A percentile compares a stretch with the other conserved stretches of the same genome.
phyloP scores from a whole-genome alignment of 2,329 filamentous ascomycete species.

The Proliferodiscus dingleyae region DNA sequence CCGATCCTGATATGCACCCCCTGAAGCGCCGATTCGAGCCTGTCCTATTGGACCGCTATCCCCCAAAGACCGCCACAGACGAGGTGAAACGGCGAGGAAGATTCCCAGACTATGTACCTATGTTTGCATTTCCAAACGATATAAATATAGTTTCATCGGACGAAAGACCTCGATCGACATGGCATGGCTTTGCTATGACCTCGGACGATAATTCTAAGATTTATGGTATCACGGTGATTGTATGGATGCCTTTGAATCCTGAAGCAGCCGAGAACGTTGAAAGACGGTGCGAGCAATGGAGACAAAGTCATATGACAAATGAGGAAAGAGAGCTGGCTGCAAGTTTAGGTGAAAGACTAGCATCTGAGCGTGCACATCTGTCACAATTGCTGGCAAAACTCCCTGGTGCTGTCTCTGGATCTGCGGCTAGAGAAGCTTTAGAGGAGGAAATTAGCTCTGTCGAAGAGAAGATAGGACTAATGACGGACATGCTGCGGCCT shows the following conservation, averaged over 20 bases:
- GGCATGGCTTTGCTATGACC: constrained; percentile 99
- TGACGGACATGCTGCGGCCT: constrained; percentile 92
- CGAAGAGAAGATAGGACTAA: constrained; percentile 93
- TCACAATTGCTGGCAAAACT: constrained; percentile 82
- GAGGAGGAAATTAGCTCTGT: constrained; percentile 94
- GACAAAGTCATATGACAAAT: constrained; percentile 80
- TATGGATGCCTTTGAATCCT: constrained; percentile 84
- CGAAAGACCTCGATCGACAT: constrained; percentile 88
- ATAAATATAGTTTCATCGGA: constrained; percentile 95
- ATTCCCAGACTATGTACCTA: constrained; percentile 96
- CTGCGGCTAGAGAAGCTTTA: constrained; percentile 71
- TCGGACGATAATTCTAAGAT: constrained; percentile 86
- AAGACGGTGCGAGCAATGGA: constrained; percentile 77
- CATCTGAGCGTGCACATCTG: constrained; percentile 80
- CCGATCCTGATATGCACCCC: constrained; percentile 90
- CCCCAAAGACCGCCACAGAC: constrained; percentile 74
- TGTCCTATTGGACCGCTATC: constrained; percentile 91
- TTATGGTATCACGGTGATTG: constrained; percentile 83
- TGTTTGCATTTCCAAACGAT: constrained; percentile 99
- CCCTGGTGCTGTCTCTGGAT: constrained; percentile 74
- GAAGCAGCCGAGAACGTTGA: constrained; percentile 81
- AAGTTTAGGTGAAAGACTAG: constrained; percentile 83
- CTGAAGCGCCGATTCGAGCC: constrained; percentile 92
- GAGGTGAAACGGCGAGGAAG: constrained; percentile 74
- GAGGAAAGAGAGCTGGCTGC: constrained; percentile 89